Base-by-base conservation (phyloP, 805 yeast genomes). In the Cephaloascus albidus region DNA sequence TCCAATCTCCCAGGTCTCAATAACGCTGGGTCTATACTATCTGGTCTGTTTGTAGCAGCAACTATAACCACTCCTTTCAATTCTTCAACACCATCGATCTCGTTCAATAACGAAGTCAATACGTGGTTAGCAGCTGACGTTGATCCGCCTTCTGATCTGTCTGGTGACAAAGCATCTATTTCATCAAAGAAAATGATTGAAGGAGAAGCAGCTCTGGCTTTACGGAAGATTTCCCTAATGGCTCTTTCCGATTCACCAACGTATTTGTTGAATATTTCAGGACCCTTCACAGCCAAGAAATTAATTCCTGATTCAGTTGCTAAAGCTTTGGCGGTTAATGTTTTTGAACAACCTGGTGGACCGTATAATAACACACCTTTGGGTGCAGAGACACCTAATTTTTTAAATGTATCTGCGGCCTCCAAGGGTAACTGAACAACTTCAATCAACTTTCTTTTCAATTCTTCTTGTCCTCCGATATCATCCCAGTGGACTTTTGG, bases 261-360 rank as follows among this genome's bases (percentile, higher is more conserved):
- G 52, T 85, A 90, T 58, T 93, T 90, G 61, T 87, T 90, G 54
- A 90, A 83, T 27, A 90, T 76, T 58, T 90, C 98, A 0, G 98
- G 98, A 1, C 98, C 98, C 57, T 93, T 93, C 5, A 90, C 96
- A 0, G 97, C 96, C 38, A 90, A 58, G 57, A 90, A 90, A 51
- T 90, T 90, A 37, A 90, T 72, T 0, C 97, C 97, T 2, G 96
- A 83, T 60, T 90, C 98, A 0, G 96, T 85, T 0, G 97, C 97
- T 23, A 90, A 63, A 0, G 97, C 97, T 53, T 90, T 90, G 2
- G 97, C 97, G 0, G 95, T 86, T 44, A 90, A 61, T 0, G 98
- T 90, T 52, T 90, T 90, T 10, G 97, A 89, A 63, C 97, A 90
- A 14, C 98, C 98, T 0, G 98, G 97, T 1, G 99, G 99, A 0